Base-by-base conservation (phyloP, 176 grass and related monocot genomes). In the Cymbopogon citratus region DNA sequence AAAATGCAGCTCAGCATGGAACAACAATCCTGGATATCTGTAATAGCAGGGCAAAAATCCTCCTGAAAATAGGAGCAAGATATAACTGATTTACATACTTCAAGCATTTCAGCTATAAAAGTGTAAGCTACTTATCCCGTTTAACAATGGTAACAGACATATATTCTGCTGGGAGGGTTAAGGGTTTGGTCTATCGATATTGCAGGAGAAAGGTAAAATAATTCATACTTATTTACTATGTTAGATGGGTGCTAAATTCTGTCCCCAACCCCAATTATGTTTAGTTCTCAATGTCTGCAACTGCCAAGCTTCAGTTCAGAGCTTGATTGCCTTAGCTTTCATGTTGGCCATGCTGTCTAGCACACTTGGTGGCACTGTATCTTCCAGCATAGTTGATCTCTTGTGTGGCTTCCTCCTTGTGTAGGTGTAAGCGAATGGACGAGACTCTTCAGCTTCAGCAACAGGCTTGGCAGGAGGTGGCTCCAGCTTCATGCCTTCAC, bases 371-470 rank as follows among this genome's bases (percentile, higher is more conserved):
- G 91, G 39, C 11, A 70, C 80, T 56, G 87, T 67, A 73, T 45
- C 65, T 29, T 71, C 83, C 18, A n/a, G 73, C 39, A 81, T 62
- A 27, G 73, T 68, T 41, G 78, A 62, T 39, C 80, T 91, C 86
- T 81, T 91, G 21, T 88, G 84, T 19, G 66, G 28, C 69, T 98
- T 98, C 77, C 85, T 98, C 81, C 92, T 89, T 77, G 78, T 71
- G 46, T 95, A 98, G 56, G 90, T 98, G 80, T 86, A 81, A 46
- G 90, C 87, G 43, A 95, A 89, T n/a, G 75, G 85, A 38, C 63
- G 59, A 21, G 68, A 71, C 74, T 87, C 66, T 69, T 84, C 65
- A 76, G 74, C 86, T 25, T 73, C n/a, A 13, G 80, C 54, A 66
- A 79, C 34, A 63, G 83, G 16, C 19, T 39, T 71, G 14, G 33